Evolutionary conservation across 768 basidiomycete genomes (phyloP), one percentile per base, ranked within the genome.

Genomic region (Boletus pseudopeckii): DNA sequence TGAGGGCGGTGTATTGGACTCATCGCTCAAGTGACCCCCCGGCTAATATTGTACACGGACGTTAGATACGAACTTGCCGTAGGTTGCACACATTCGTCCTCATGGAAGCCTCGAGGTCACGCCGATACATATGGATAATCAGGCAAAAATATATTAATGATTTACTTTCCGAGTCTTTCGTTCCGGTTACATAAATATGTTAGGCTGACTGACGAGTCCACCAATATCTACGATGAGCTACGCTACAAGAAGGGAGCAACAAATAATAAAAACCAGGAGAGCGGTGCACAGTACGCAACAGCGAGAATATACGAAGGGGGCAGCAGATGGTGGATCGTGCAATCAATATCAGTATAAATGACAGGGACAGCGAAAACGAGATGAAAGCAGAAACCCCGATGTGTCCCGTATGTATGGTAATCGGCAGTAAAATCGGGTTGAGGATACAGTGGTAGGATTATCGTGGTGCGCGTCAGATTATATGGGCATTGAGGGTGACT

Each of bases 141-240:
- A 39, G 18, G 42, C 3, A 40, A 3, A 26, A 57, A 56, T 18
- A 61, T 53, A 64, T 57, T 56, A 66, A 51, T 40, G 48, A 42
- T 52, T 46, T 43, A 26, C 33, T 54, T 57, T 43, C 47, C 47
- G 39, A 56, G 26, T 37, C 50, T 60, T 43, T 55, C 45, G 33
- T 61, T 71, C 56, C 66, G 32, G 54, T 53, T 55, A 55, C 58
- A 71, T 71, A 68, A 71, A 68, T 67, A 67, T 32, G 51, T 57
- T 43, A 48, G 45, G 50, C 34, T 48, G 61, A 57, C 54, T 37
- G 53, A 48, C 50, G 52, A 22, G 24, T 65, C 65, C 55, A 56
- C 63, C 63, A 58, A 56, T 64, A 64, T 68, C 66, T 68, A 48
- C 47, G 37, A 18, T 38, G 47, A 10, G 26, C 17, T 48, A 38